Conservation (phyloP, 352 stramenopile genomes). For the Phytophthora litchii region DNA sequence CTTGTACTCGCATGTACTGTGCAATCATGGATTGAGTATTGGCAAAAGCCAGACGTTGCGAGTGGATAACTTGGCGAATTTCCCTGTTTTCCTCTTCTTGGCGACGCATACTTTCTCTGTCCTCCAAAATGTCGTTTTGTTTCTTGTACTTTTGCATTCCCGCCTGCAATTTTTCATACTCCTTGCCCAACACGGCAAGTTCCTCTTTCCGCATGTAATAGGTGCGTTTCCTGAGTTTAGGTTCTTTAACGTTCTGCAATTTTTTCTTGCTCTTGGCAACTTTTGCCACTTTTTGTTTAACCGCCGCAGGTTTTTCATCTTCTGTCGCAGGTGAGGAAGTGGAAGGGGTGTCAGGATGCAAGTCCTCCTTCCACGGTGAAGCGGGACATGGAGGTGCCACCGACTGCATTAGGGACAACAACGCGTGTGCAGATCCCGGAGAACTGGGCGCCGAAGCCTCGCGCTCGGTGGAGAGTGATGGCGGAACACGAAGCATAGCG, state of each 20-base stretch:
- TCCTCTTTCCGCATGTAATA: slow-evolving; percentile 62
- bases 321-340: slow-evolving; percentile 15
- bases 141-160: slow-evolving; percentile 31
- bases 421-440: slow-evolving; percentile 26
- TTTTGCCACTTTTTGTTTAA: neutral
- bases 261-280: slow-evolving; percentile 3
- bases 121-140: slow-evolving; percentile 27
- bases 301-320: slow-evolving; percentile 1
- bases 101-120: slow-evolving; percentile 23
- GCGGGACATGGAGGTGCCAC: slow-evolving; percentile 19
- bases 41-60: slow-evolving; percentile 44
- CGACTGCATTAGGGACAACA: slow-evolving; percentile 38
- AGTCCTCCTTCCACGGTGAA: slow-evolving; percentile 6
- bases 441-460: slow-evolving; percentile 30
- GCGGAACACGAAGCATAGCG: slow-evolving; percentile 9
- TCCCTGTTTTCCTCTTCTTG: slow-evolving; percentile 33
- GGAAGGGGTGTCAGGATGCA: slow-evolving; percentile 1
- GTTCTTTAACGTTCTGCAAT: slow-evolving; percentile 2
- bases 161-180: slow-evolving; percentile 29
- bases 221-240: slow-evolving; percentile 43
- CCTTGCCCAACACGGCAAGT: slow-evolving; percentile 26
- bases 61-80: slow-evolving; percentile 39
- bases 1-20: slow-evolving; percentile 49
- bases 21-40: slow-evolving; percentile 47
- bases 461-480: slow-evolving; percentile 3